Percentiles rank a stretch among this genome's conserved stretches.
phyloP scores from a whole-genome alignment of 2,329 filamentous ascomycete genomes.

The Fusarium continuum region DNA sequence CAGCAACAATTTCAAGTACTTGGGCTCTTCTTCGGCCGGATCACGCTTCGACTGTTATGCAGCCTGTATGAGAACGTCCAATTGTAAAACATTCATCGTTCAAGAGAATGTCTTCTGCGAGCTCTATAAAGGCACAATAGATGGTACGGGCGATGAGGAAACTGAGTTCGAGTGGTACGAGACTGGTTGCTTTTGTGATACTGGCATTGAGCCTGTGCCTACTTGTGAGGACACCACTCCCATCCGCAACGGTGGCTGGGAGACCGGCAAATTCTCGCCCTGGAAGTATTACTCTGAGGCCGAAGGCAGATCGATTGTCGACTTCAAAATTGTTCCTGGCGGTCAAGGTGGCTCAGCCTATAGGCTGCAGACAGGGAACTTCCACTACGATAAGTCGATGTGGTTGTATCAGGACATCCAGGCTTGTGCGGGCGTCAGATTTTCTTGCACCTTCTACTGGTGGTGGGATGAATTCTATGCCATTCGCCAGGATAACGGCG shows the following conservation, averaged over 20 bases:
- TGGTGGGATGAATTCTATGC: slow-evolving; percentile 9
- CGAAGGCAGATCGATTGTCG: not conserved
- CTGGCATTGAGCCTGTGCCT: not conserved
- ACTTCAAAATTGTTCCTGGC: not conserved
- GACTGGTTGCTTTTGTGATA: slow-evolving; percentile 7
- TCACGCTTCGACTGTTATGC: not conserved
- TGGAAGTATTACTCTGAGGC: not conserved
- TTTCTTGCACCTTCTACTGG: not conserved
- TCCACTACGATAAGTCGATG: not conserved
- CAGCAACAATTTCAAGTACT: not conserved
- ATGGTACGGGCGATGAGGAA: not conserved
- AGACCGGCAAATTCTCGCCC: not conserved
- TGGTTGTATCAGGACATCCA: slow-evolving; percentile 2
- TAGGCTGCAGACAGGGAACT: not conserved
- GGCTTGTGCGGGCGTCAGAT: not conserved
- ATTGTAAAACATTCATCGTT: not conserved
- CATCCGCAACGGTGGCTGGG: not conserved
- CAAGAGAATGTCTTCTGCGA: fast-evolving
- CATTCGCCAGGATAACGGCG: fast-evolving
- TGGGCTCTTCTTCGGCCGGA: not conserved
- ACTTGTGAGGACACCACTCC: not conserved
- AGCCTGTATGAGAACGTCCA: not conserved
- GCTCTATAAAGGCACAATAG: not conserved
- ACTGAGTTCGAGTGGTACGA: not conserved
- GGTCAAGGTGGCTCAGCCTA: not conserved